Conservation (phyloP, 139 green algal genomes). For the Pleodorina starrii region DNA sequence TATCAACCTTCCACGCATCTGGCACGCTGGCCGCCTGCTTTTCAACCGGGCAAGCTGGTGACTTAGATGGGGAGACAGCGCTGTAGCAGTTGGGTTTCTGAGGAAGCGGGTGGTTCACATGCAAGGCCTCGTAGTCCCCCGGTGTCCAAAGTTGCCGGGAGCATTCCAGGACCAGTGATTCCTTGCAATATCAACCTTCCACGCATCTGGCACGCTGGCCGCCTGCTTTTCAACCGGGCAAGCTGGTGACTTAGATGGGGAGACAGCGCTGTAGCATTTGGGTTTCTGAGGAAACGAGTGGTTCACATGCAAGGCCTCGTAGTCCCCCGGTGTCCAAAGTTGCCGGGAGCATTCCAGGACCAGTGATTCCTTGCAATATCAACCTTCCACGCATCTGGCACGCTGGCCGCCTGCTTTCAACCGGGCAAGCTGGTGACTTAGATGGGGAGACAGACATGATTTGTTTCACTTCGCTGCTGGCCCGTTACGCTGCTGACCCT, state of each 20-base stretch:
- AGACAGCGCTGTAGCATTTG: too few species aligned
- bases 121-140: too few species aligned
- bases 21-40: conserved; percentile 31
- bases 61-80: conserved; percentile 47
- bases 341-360: conserved; percentile 34
- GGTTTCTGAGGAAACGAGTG: too few species aligned
- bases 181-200: conserved; percentile 36
- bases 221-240: conserved; percentile 2
- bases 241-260: conserved; percentile 44
- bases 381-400: conserved; percentile 49
- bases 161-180: conserved; percentile 40
- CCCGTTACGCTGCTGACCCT: neutral
- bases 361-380: conserved; percentile 38
- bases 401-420: conserved; percentile 34
- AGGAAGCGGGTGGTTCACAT: too few species aligned
- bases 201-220: conserved; percentile 52
- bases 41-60: neutral
- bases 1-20: conserved; percentile 27
- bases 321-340: neutral
- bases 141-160: neutral
- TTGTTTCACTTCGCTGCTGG: too few species aligned
- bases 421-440: conserved; percentile 30
- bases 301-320: conserved; percentile 23
- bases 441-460: conserved; percentile 51
- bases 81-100: too few species aligned